Evolutionary conservation across 192 early-diverging fungal genomes (phyloP).

Genomic region (Coemansia sp.): DNA sequence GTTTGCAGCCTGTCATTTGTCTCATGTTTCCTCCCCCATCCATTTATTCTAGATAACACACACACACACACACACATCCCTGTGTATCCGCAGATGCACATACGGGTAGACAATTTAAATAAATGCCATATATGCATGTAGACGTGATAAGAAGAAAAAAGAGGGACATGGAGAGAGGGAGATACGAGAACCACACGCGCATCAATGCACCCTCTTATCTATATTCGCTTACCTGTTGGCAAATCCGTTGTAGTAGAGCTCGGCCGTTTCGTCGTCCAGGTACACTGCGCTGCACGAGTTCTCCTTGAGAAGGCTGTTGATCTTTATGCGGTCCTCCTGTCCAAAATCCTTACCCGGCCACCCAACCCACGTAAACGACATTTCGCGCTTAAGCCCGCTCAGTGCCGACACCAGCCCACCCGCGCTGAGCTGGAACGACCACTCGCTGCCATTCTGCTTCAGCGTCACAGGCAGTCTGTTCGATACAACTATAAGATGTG

Average conservation of each 20-base stretch:
- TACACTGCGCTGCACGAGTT: slow-evolving; percentile 93
- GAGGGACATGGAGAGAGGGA: neutral
- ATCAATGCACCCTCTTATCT: neutral
- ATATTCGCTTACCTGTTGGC: slow-evolving; percentile 71
- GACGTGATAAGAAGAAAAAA: neutral
- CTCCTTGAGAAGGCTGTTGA: slow-evolving; percentile 67
- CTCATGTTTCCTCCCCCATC: no score
- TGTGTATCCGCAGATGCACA: no score
- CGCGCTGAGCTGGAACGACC: slow-evolving; percentile 80
- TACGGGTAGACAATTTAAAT: no score
- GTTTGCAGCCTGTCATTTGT: no score
- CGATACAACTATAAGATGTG: slow-evolving; percentile 86
- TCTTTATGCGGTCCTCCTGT: slow-evolving; percentile 70
- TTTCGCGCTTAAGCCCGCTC: slow-evolving; percentile 89
- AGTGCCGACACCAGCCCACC: slow-evolving; percentile 96
- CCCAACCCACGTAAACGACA: slow-evolving; percentile 98
- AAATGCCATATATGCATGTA: neutral
- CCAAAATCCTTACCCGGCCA: slow-evolving; percentile 95
- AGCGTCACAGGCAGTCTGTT: slow-evolving; percentile 94
- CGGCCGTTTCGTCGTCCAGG: slow-evolving; percentile 88
- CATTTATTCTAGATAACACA: no score
- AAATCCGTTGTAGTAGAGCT: slow-evolving; percentile 98
- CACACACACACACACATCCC: neutral
- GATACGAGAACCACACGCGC: neutral
- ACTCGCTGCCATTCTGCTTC: slow-evolving; percentile 46